phyloP scores from a whole-genome alignment of 2,329 filamentous ascomycete genomes.

The Beauveria sp. region DNA sequence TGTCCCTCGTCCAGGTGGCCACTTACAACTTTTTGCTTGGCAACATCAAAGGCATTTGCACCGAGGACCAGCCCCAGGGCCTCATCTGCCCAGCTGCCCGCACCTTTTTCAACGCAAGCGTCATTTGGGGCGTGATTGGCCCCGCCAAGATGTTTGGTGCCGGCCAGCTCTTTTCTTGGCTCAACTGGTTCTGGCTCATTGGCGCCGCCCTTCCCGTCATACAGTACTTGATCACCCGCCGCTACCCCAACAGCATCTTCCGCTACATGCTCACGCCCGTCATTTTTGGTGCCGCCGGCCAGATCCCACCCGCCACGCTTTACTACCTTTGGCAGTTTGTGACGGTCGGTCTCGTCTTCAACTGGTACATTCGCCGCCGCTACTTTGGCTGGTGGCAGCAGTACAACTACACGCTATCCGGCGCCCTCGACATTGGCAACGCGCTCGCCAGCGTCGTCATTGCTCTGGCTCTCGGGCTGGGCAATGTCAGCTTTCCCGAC shows the following conservation, averaged over 20 bases:
- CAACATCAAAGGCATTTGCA: constrained; percentile 48
- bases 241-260: constrained; percentile 36
- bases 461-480: constrained; percentile 34
- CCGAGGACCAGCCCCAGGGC: constrained; percentile 35
- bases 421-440: constrained; percentile 46
- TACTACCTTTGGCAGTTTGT: constrained; percentile 49
- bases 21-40: constrained; percentile 32
- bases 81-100: constrained; percentile 50
- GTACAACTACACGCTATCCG: constrained; percentile 51
- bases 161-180: constrained; percentile 36
- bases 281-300: constrained; percentile 41
- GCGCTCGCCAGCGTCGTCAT: constrained; percentile 45
- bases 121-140: constrained; percentile 55
- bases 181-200: constrained; percentile 50
- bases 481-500: constrained; percentile 31
- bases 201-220: constrained; percentile 39
- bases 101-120: constrained; percentile 52
- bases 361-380: constrained; percentile 40
- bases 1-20: constrained; percentile 29
- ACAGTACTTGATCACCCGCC: constrained; percentile 41
- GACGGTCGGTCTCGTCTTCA: constrained; percentile 47
- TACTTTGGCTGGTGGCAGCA: constrained; percentile 48
- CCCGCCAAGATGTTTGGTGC: constrained; percentile 26
- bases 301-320: constrained; percentile 48
- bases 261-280: constrained; percentile 46